Conservation (phyloP, 345 rosid genomes). For the Populus nigra region DNA sequence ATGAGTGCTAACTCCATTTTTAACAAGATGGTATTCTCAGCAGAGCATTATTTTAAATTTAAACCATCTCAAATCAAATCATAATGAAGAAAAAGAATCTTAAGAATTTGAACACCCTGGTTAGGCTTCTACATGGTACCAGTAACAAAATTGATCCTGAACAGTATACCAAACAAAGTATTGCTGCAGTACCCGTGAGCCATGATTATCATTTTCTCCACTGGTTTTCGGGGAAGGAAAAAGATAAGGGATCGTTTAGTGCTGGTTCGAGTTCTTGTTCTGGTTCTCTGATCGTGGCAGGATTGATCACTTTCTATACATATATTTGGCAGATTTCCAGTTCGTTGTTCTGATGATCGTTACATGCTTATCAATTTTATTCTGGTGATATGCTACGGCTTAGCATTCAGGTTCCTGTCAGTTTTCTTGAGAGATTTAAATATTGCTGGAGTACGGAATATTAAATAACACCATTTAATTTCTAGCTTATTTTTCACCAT, state of each 20-base stretch:
- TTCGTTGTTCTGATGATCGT: neutral
- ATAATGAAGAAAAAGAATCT: no score
- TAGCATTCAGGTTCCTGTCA: neutral
- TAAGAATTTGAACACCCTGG: no score
- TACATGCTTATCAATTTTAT: no score
- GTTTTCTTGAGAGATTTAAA: neutral
- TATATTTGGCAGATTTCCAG: no score
- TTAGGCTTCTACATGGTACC: neutral
- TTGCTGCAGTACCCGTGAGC: neutral
- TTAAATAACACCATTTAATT: neutral
- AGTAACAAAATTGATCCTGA: no score
- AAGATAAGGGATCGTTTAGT: neutral
- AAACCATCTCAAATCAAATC: neutral
- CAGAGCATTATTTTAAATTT: neutral
- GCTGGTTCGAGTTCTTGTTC: no score
- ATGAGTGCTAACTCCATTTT: neutral
- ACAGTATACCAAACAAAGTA: no score
- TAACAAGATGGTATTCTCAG: neutral
- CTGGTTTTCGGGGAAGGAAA: neutral
- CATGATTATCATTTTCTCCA: constrained; percentile 20
- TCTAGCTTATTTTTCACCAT: neutral
- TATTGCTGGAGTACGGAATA: neutral
- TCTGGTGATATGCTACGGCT: neutral
- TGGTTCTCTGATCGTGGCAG: neutral
- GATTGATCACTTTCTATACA: no score